Evolutionary conservation across 148 eudicot genomes (phyloP), one percentile per base, ranked within the genome.

Genomic region (Rhododendron simsii): DNA sequence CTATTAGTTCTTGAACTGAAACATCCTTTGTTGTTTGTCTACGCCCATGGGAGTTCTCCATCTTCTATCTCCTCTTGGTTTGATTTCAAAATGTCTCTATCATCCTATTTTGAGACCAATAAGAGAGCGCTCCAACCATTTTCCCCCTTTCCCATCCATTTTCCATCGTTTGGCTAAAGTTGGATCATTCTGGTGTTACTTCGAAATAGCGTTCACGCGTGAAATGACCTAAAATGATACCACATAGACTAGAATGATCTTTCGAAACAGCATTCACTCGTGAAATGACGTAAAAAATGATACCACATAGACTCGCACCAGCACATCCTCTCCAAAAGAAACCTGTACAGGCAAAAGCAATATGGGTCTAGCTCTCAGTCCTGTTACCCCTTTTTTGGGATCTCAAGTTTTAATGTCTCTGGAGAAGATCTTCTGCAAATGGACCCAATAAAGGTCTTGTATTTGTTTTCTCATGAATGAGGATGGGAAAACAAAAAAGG

Each of bases 1-100:
- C 92, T 50, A 89, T 92, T 0, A 94, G 93, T 75, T 94, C 93
- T 88, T 90, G 85, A 59, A 94, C 90, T 26, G 93, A 91, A 11
- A 94, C 97, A 84, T 93, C 96, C 84, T 89, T 91, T 10, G 18
- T 55, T 73, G 84, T 82, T 81, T 81, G 89, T 2, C 23, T 14
- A 35, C 35, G 30, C 45, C 61, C 86, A 44, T 87, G 55, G 7
- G 87, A 59, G 48, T 85, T 80, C 85, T 92, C 92, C 90, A 91
- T 92, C 74, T 81, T 73, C 63, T 75, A 75, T 45, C 44, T 47
- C 47, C 41, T 4, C 8, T 13, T 9, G 7, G 69, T 11, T 81
- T 35, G 67, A 45, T 75, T 15, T 75, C 11, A 39, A 6, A 45
- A 2, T 35, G n/a, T 13, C 30, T 13, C 30, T 28, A 11, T 1